Percentiles rank a stretch among this genome's conserved stretches.
These are phyloP conservation scores for Tolypocladium endophyticum DNA, from an alignment of 2,329 filamentous ascomycete genomes.

Conservation along the genomic window DNA sequence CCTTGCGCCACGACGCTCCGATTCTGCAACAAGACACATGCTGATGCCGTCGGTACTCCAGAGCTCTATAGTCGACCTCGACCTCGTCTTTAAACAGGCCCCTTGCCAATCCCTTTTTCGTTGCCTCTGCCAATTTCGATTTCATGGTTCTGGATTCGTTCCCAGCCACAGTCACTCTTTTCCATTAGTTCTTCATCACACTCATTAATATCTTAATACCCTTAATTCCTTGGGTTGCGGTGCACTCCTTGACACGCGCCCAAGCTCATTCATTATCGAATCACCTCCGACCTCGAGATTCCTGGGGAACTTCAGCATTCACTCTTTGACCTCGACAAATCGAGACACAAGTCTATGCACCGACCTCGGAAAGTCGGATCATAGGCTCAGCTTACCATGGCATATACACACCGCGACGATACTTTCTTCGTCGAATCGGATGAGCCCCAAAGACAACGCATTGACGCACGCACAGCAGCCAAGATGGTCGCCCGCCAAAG, in stretches of 20 bases:
- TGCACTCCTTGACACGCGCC: conserved; percentile 22
- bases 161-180: conserved; percentile 49
- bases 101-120: conserved; percentile 31
- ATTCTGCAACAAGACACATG: conserved; percentile 11
- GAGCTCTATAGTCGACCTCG: conserved; percentile 27
- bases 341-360: conserved; percentile 1
- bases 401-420: conserved; percentile 30
- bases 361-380: not conserved
- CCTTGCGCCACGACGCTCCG: conserved; percentile 13
- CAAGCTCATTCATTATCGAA: conserved; percentile 26
- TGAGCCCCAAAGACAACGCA: conserved; percentile 39
- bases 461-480: conserved; percentile 64
- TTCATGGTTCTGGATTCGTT: conserved; percentile 34
- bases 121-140: conserved; percentile 20
- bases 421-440: conserved; percentile 48
- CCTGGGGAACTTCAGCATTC: conserved; percentile 40
- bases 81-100: conserved; percentile 36
- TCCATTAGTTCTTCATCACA: conserved; percentile 37
- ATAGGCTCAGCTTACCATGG: conserved; percentile 29
- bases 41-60: conserved; percentile 24
- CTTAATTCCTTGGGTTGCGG: conserved; percentile 28
- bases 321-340: conserved; percentile 28
- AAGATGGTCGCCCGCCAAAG: conserved; percentile 70
- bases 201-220: conserved; percentile 51
- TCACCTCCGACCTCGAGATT: conserved; percentile 33